A percentile compares a stretch with the other conserved stretches of the same genome.
Conservation (phyloP, 257 asterid species). For the Rhazya stricta region DNA sequence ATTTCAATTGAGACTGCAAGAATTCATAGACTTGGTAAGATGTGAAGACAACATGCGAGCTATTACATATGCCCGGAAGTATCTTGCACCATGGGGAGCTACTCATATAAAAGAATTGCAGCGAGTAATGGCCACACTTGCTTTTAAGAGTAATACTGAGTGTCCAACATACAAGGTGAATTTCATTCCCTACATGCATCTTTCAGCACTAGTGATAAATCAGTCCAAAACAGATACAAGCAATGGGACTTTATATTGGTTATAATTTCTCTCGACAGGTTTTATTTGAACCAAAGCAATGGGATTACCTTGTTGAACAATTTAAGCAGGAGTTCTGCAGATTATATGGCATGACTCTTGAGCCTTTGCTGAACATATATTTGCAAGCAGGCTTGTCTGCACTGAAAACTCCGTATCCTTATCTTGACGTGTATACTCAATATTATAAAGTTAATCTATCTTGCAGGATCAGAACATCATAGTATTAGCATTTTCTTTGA, state of each 20-base stretch:
- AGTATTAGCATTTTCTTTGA: not conserved
- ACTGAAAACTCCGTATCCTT: slow-evolving; percentile 99
- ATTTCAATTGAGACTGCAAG: slow-evolving; percentile 94
- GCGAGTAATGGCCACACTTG: slow-evolving; percentile 84
- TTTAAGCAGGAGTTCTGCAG: slow-evolving; percentile 95
- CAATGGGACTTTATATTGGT: not conserved
- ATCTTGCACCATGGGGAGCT: slow-evolving; percentile 93
- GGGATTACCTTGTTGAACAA: slow-evolving; percentile 87
- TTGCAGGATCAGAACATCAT: not conserved
- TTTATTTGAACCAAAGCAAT: slow-evolving; percentile 81
- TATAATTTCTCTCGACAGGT: slow-evolving; percentile 40
- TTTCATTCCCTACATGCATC: not conserved
- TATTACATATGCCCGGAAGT: slow-evolving; percentile 75
- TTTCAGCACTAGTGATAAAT: no score
- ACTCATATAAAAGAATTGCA: slow-evolving; percentile 94
- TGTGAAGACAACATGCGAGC: slow-evolving; percentile 69
- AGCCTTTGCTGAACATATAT: slow-evolving; percentile 85
- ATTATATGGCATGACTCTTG: slow-evolving; percentile 94
- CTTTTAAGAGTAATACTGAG: slow-evolving; percentile 81
- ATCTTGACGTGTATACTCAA: not conserved
- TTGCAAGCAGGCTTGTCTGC: slow-evolving; percentile 98
- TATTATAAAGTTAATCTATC: not conserved
- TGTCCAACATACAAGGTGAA: slow-evolving; percentile 80
- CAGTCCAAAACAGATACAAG: no score
- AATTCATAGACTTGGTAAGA: slow-evolving; percentile 89